Percentiles rank a stretch among this genome's conserved stretches.
These are phyloP conservation scores for Xylariomycetidae sp. DNA, from an alignment of 2,329 filamentous ascomycete genomes.

Conservation along the genomic window DNA sequence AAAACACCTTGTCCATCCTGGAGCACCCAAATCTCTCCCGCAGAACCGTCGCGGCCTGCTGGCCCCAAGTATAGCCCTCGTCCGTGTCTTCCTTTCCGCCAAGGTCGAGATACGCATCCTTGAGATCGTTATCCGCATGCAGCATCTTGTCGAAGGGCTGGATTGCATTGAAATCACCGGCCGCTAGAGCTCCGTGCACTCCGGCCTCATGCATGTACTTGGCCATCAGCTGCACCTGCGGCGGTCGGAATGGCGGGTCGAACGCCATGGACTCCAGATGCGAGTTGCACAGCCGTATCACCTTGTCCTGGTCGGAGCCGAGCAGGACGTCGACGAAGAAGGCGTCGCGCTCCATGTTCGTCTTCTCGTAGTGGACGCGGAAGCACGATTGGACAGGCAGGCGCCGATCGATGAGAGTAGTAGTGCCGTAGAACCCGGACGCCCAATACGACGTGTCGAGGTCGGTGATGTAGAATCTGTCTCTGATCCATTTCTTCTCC, in stretches of 20 bases:
- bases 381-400: conserved; percentile 37
- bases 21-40: conserved; percentile 39
- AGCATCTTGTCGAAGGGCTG: conserved; percentile 44
- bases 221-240: conserved; percentile 17
- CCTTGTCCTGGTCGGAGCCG: conserved; percentile 6
- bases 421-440: conserved; percentile 42
- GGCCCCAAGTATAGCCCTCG: conserved; percentile 51
- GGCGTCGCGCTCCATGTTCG: conserved; percentile 44
- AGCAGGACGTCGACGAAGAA: conserved; percentile 45
- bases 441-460: conserved; percentile 35
- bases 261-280: conserved; percentile 25
- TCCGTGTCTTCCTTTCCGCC: conserved; percentile 43
- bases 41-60: conserved; percentile 38
- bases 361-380: conserved; percentile 41
- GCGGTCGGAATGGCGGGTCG: conserved; percentile 19
- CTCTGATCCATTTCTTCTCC: conserved; percentile 38
- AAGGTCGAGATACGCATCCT: conserved; percentile 46
- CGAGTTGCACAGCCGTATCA: conserved; percentile 21
- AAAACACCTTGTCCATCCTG: conserved; percentile 49
- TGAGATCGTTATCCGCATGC: conserved; percentile 40
- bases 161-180: conserved; percentile 54
- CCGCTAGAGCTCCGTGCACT: conserved; percentile 38
- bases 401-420: conserved; percentile 42
- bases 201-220: conserved; percentile 16
- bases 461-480: conserved; percentile 43